A percentile compares a stretch with the other conserved stretches of the same genome.
Evolutionary conservation across 768 basidiomycete genomes (phyloP).

Genomic region (Boletus insuetus): DNA sequence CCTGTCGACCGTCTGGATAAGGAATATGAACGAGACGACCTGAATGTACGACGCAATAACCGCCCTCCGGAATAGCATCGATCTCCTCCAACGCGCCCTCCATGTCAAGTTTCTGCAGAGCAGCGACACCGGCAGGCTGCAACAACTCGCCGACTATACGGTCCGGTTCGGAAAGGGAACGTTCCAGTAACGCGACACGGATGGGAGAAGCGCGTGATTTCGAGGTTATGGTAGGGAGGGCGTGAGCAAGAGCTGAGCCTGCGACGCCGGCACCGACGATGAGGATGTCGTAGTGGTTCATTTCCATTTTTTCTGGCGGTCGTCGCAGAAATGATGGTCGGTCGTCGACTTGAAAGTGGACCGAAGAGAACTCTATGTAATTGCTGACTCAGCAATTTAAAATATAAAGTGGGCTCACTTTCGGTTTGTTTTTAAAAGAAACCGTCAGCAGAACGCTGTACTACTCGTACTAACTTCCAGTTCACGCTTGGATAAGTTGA

Average conservation of each 20-base stretch:
- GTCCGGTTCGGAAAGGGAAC: constrained; percentile 90
- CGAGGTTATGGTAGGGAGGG: constrained; percentile 59
- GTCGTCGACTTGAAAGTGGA: neutral
- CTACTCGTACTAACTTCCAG: too few relatives aligned
- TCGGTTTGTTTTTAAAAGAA: too few relatives aligned
- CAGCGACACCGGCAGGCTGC: constrained; percentile 86
- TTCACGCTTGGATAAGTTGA: too few relatives aligned
- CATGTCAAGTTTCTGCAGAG: constrained; percentile 76
- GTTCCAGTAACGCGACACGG: constrained; percentile 82
- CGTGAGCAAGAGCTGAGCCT: constrained; percentile 83
- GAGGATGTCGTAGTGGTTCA: constrained; percentile 63
- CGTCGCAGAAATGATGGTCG: neutral
- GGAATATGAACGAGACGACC: constrained; percentile 81
- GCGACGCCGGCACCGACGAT: constrained; percentile 93
- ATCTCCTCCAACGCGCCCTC: constrained; percentile 78
- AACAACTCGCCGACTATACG: constrained; percentile 96
- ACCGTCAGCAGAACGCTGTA: too few relatives aligned
- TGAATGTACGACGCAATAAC: constrained; percentile 74
- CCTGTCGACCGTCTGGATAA: constrained; percentile 72
- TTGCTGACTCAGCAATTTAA: constrained; percentile 20
- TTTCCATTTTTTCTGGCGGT: constrained; percentile 4
- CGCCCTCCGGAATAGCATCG: constrained; percentile 76
- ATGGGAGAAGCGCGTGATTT: constrained; percentile 50
- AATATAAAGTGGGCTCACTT: neutral
- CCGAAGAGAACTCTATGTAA: neutral